phyloP scores from a whole-genome alignment of 2,329 filamentous ascomycete species.

The Alternaria triticina region DNA sequence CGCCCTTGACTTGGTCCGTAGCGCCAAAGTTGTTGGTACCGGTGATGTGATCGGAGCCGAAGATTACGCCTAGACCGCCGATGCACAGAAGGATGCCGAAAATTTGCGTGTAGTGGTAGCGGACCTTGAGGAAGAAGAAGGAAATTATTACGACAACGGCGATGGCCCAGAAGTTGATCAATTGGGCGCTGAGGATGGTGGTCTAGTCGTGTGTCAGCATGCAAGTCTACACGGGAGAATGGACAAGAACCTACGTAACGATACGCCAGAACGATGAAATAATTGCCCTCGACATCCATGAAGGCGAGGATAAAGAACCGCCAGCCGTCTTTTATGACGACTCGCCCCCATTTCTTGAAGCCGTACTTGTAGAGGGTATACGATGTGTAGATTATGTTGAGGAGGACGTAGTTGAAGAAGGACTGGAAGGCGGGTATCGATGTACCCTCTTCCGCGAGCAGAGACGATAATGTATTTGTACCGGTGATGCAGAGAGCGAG shows the following conservation, averaged over 20 bases:
- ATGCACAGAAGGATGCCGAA: slow-evolving; percentile 87
- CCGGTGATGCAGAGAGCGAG: slow-evolving; percentile 81
- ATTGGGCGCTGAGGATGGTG: slow-evolving; percentile 88
- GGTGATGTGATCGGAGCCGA: slow-evolving; percentile 86
- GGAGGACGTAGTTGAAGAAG: slow-evolving; percentile 89
- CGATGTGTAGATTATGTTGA: slow-evolving; percentile 81
- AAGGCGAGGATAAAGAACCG: slow-evolving; percentile 90
- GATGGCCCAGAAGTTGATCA: slow-evolving; percentile 99
- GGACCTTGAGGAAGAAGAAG: slow-evolving; percentile 80
- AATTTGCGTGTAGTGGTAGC: slow-evolving; percentile 88
- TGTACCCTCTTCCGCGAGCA: slow-evolving; percentile 72
- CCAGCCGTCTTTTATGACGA: slow-evolving; percentile 79
- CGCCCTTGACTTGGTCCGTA: slow-evolving; percentile 82
- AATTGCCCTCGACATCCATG: slow-evolving; percentile 95
- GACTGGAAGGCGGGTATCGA: slow-evolving; percentile 95
- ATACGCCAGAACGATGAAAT: slow-evolving; percentile 96
- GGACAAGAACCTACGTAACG: slow-evolving; percentile 54
- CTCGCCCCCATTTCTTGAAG: slow-evolving; percentile 68
- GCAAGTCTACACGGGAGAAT: background rate
- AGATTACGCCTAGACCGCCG: slow-evolving; percentile 85
- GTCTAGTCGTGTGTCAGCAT: slow-evolving; percentile 60
- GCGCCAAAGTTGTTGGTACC: slow-evolving; percentile 72
- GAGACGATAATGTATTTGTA: slow-evolving; percentile 86
- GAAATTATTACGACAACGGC: slow-evolving; percentile 88
- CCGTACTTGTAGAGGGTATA: slow-evolving; percentile 83